Evolutionary conservation across 148 eudicot species (phyloP).

Genomic region (Simmondsia chinensis): DNA sequence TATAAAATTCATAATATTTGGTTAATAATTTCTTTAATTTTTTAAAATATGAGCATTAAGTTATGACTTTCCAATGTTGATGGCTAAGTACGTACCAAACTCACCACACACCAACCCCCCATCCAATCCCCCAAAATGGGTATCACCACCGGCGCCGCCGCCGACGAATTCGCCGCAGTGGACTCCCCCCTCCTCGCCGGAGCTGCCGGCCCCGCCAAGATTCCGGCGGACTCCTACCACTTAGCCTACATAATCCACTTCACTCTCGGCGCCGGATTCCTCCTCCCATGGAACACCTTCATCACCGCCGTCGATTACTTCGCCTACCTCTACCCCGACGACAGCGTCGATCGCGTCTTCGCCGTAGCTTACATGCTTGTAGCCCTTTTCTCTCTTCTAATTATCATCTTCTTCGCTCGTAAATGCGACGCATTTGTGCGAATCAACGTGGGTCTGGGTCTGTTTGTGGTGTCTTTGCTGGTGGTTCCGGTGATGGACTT

Average conservation of each 20-base stretch:
- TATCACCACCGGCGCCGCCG: conserved; percentile 7
- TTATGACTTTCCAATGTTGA: too few species aligned
- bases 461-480: conserved; percentile 40
- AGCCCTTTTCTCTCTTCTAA: conserved; percentile 28
- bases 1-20: too few species aligned
- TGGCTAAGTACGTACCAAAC: too few species aligned
- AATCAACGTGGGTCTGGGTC: conserved; percentile 55
- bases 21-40: too few species aligned
- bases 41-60: too few species aligned
- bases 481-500: conserved; percentile 62
- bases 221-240: conserved; percentile 50
- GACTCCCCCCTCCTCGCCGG: conserved; percentile 16
- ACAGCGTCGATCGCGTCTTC: conserved; percentile 61
- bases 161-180: conserved; percentile 16
- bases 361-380: conserved; percentile 47
- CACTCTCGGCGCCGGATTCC: conserved; percentile 52
- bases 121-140: too few species aligned
- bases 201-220: conserved; percentile 6
- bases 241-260: conserved; percentile 71
- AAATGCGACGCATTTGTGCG: conserved; percentile 23
- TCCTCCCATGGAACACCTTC: conserved; percentile 74
- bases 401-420: conserved; percentile 35
- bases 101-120: too few species aligned
- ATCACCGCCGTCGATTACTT: conserved; percentile 85
- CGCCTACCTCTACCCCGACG: conserved; percentile 58